Evolutionary conservation across 2,329 filamentous ascomycete genomes (phyloP).

Genomic region (Ascochyta fabae): DNA sequence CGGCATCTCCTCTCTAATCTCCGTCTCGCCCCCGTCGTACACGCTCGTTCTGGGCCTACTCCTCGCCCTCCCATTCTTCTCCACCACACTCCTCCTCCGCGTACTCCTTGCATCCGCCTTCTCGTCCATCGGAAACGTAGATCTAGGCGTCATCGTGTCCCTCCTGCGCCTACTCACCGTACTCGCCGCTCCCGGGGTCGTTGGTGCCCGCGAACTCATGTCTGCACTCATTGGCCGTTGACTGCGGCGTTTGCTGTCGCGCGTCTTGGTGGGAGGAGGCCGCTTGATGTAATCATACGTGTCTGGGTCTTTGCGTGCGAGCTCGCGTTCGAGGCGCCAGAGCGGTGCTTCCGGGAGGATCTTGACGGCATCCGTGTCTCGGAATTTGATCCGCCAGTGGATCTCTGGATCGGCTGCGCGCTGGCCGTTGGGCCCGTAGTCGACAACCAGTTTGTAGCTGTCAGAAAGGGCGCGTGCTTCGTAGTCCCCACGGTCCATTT

Average conservation of each 20-base stretch:
- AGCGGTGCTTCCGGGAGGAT: conserved; percentile 55
- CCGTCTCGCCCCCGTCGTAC: conserved; percentile 40
- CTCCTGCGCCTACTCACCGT: conserved; percentile 18
- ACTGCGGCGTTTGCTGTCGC: conserved; percentile 21
- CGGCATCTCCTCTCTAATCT: conserved; percentile 43
- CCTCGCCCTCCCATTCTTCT: conserved; percentile 20
- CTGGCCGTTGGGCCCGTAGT: conserved; percentile 43
- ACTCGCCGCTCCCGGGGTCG: conserved; percentile 11
- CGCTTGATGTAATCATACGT: conserved; percentile 51
- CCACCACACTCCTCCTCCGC: conserved; percentile 12
- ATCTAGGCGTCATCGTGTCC: conserved; percentile 32
- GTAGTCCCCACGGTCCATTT: conserved; percentile 55
- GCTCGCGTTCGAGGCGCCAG: conserved; percentile 53
- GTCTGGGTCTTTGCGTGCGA: conserved; percentile 50
- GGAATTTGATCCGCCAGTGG: conserved; percentile 51
- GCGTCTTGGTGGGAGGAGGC: conserved; percentile 40
- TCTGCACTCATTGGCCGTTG: conserved; percentile 26
- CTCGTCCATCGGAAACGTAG: conserved; percentile 28
- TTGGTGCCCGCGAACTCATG: conserved; percentile 10
- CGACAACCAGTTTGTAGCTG: conserved; percentile 57
- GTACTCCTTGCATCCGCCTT: conserved; percentile 13
- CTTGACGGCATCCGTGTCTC: conserved; percentile 46
- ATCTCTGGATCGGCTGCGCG: conserved; percentile 48
- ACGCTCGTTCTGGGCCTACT: conserved; percentile 33
- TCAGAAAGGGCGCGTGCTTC: conserved; percentile 53